Conservation (phyloP, 2,329 filamentous ascomycete genomes). For the Fusarium albidum region DNA sequence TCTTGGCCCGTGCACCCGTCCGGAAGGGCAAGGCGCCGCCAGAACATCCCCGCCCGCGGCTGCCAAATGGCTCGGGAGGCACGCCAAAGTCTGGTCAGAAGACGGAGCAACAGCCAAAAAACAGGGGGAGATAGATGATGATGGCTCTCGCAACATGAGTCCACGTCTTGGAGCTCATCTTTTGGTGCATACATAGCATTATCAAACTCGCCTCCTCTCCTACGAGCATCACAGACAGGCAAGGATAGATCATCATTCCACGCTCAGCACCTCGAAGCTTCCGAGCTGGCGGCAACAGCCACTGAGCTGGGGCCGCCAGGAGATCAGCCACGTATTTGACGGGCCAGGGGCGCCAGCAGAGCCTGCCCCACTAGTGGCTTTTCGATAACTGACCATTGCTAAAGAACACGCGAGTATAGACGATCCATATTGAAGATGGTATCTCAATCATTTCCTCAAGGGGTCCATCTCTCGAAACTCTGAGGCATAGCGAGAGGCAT, state of each 20-base stretch:
- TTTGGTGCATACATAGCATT: neutral
- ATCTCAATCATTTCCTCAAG: too few relatives aligned
- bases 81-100: slow-evolving; percentile 30
- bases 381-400: slow-evolving; percentile 24
- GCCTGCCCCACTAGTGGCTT: slow-evolving; percentile 22
- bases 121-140: neutral
- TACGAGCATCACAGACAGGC: neutral
- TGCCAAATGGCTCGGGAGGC: slow-evolving; percentile 19
- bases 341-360: slow-evolving; percentile 24
- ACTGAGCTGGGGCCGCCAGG: slow-evolving; percentile 13
- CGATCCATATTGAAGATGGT: slow-evolving; percentile 22
- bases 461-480: too few relatives aligned
- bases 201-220: neutral
- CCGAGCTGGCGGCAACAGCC: neutral
- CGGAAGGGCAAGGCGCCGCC: slow-evolving; percentile 41
- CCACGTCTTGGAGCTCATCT: too few relatives aligned
- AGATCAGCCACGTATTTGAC: slow-evolving; percentile 36
- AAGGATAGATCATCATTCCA: neutral
- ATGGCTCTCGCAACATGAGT: neutral
- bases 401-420: slow-evolving; percentile 17
- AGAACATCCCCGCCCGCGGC: slow-evolving; percentile 25
- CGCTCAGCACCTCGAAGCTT: neutral
- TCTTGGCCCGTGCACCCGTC: slow-evolving; percentile 40
- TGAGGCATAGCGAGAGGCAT: too few relatives aligned
- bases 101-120: neutral